Evolutionary conservation across 2,329 filamentous ascomycete genomes (phyloP).

Genomic region (Podosphaera xanthii): DNA sequence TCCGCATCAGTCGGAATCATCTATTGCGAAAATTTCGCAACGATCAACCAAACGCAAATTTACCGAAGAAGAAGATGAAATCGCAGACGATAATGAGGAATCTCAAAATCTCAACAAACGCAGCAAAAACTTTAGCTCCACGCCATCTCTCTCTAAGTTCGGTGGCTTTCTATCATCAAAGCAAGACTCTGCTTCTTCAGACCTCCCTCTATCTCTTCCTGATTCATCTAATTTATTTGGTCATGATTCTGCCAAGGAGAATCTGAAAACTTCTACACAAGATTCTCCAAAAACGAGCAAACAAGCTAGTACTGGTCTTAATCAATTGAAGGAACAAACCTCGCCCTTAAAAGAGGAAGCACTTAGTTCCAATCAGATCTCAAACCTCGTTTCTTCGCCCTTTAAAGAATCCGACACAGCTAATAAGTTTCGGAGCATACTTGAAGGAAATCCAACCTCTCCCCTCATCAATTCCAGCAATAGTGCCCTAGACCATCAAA

Average conservation of each 20-base stretch:
- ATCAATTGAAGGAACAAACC: background rate
- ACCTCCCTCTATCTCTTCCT: background rate
- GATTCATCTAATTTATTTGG: background rate
- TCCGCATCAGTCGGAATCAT: background rate
- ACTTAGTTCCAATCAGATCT: background rate
- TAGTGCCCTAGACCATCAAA: background rate
- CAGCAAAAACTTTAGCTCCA: background rate
- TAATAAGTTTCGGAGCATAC: background rate
- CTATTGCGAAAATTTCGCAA: conserved; percentile 1
- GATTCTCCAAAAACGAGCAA: background rate
- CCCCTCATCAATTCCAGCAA: background rate
- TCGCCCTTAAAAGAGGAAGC: background rate
- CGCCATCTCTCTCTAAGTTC: background rate
- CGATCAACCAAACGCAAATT: background rate
- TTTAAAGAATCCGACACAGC: background rate
- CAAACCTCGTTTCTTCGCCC: too few relatives aligned
- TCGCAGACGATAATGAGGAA: conserved; percentile 13
- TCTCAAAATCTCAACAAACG: background rate
- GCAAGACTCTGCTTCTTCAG: too few relatives aligned
- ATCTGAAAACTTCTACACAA: background rate
- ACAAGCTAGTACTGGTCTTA: background rate
- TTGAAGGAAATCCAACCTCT: conserved; percentile 9
- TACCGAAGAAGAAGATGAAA: conserved; percentile 16
- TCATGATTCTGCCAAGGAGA: background rate
- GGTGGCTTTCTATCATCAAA: background rate